Evolutionary conservation across 2,329 filamentous ascomycete species (phyloP), one percentile per base, ranked within the genome.

Genomic region (Diaporthe ampelina): DNA sequence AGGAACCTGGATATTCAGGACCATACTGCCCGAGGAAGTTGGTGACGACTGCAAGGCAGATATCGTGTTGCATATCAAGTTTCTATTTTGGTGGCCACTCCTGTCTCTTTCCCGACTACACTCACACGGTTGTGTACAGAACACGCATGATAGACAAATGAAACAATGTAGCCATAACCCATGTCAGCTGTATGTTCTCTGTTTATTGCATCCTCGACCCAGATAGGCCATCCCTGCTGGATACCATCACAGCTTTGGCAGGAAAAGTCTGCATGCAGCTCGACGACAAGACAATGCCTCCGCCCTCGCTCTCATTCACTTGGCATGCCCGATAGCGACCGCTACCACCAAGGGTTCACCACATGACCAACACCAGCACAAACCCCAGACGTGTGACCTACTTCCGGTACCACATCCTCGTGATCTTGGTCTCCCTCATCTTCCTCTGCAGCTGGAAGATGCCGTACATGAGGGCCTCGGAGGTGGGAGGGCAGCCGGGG

Each of bases 401-500:
- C 82, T 87, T 88, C 74, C 87, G 80, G 76, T 89, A 89, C 87
- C 87, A 88, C 81, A 88, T 87, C 56, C 86, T 80, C 4, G 84
- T 84, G 54, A 84, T 81, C 78, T 83, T 85, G 15, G 84, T 86
- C 61, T 81, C 84, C 65, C 91, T 86, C 84, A 94, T 92, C 88
- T 94, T 94, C 82, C 89, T 91, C 84, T 94, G 91, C 77, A 94
- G 80, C 81, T 92, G 90, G 79, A 94, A 92, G 69, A 94, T 89
- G 17, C 90, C 86, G 74, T 87, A 86, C 82, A 88, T 83, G 70
- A 88, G 77, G 6, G 86, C 86, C 80, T 88, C 86, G 35, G 83
- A 80, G 11, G 86, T 85, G 10, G 83, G 88, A 77, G 86, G 86
- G 82, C 91, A 93, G 0, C 91, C 91, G 1, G 91, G 91, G 7